Percentiles rank a stretch among this genome's conserved stretches.
phyloP scores from a whole-genome alignment of 2,329 filamentous ascomycete species.

The Septoria linicola region DNA sequence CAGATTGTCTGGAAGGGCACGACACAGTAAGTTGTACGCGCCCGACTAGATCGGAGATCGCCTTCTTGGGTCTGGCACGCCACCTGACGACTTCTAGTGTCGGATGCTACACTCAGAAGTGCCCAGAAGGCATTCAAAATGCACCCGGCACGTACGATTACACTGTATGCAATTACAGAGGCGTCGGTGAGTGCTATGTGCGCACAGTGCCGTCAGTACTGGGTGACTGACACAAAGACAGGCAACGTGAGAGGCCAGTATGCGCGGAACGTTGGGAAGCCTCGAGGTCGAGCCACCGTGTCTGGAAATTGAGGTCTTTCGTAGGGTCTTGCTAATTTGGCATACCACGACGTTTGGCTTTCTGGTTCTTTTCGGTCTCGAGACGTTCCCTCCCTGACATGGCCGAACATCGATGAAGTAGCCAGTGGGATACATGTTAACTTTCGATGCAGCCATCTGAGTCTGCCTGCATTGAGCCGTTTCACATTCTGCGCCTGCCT shows the following conservation, averaged over 20 bases:
- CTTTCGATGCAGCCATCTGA: no score
- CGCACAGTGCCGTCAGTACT: background rate
- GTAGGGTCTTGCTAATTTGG: background rate
- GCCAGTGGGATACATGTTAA: no score
- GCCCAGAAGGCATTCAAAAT: conserved; percentile 48
- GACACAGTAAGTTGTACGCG: conserved; percentile 35
- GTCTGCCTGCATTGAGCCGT: no score
- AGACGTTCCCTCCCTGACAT: no score
- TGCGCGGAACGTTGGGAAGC: conserved; percentile 14
- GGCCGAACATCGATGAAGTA: no score
- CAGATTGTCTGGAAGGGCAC: conserved; percentile 69
- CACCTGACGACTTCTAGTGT: conserved; percentile 41
- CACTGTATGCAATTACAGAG: conserved; percentile 83
- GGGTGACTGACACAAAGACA: background rate
- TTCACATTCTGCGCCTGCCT: no score
- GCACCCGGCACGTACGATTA: conserved; percentile 52
- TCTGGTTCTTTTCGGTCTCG: no score
- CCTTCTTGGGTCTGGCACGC: background rate
- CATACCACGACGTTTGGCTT: no score
- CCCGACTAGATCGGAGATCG: no score
- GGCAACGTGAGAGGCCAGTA: conserved; percentile 9
- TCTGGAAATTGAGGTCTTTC: background rate
- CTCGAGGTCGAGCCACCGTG: background rate
- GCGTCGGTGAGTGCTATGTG: conserved; percentile 58
- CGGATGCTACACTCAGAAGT: conserved; percentile 61